Evolutionary conservation across 2,329 filamentous ascomycete genomes (phyloP).

Genomic region (Daldinia sp.): DNA sequence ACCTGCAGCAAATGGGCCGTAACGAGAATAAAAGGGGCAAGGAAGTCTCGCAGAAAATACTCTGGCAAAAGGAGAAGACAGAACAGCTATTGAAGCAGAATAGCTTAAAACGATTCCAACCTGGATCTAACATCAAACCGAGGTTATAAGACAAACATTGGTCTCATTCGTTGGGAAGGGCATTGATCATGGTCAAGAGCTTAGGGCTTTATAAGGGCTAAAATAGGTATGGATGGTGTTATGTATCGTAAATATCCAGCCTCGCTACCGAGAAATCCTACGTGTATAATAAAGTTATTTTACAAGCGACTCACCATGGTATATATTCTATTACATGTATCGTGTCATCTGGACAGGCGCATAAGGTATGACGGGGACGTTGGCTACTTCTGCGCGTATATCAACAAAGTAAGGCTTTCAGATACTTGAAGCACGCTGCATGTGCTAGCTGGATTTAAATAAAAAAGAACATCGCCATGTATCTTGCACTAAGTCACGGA

Average conservation of each 20-base stretch:
- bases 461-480: no score
- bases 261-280: neutral
- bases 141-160: conserved; percentile 52
- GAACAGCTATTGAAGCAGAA: conserved; percentile 71
- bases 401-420: no score
- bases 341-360: no score
- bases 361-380: no score
- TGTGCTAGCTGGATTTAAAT: no score
- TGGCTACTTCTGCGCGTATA: no score
- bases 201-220: neutral
- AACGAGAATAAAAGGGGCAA: conserved; percentile 79
- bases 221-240: no score
- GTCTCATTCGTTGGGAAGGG: neutral
- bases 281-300: neutral
- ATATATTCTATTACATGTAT: neutral
- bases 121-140: conserved; percentile 60
- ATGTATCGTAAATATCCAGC: neutral
- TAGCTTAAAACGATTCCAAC: conserved; percentile 55
- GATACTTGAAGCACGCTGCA: no score
- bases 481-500: no score
- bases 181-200: neutral
- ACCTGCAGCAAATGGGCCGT: conserved; percentile 79
- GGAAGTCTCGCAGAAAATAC: conserved; percentile 68
- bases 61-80: conserved; percentile 70
- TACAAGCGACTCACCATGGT: neutral